Evolutionary conservation across 371 early-diverging fungal genomes (phyloP).

Genomic region (Capniomyces stellatus): DNA sequence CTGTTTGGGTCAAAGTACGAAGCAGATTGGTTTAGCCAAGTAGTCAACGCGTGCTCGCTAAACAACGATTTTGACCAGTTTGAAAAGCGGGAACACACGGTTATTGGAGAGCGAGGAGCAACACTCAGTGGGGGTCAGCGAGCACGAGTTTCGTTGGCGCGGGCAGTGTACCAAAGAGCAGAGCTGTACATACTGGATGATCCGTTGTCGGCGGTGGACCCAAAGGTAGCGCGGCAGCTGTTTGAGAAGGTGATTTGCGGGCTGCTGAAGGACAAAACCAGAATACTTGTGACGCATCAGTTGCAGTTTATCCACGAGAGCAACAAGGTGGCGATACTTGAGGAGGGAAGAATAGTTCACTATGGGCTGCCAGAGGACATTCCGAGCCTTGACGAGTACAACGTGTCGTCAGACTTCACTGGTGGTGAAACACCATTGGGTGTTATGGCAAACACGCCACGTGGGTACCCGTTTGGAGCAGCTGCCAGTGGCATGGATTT

Average conservation of each 20-base stretch:
- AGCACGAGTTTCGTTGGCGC: conserved; percentile 28
- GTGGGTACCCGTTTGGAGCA: background rate
- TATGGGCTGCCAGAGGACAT: conserved; percentile 1
- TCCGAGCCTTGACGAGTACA: background rate
- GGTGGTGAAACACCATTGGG: background rate
- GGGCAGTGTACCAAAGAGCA: conserved; percentile 48
- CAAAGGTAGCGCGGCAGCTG: conserved; percentile 22
- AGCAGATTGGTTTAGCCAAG: conserved; percentile 34
- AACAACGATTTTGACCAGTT: conserved; percentile 55
- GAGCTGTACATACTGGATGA: conserved; percentile 47
- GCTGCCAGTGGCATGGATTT: background rate
- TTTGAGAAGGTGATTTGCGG: conserved; percentile 37
- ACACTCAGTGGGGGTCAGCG: conserved; percentile 37
- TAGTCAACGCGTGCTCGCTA: conserved; percentile 43
- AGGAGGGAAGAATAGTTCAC: conserved; percentile 2
- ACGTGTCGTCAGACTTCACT: too few species aligned
- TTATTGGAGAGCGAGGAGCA: conserved; percentile 30
- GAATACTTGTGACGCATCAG: conserved; percentile 30
- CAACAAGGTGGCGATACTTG: conserved; percentile 25
- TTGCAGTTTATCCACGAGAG: conserved; percentile 30
- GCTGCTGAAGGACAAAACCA: conserved; percentile 28
- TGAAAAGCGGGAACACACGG: conserved; percentile 43
- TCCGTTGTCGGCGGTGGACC: conserved; percentile 51
- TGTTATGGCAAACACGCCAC: background rate
- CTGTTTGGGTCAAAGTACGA: conserved; percentile 55